Evolutionary conservation across 257 asterid species (phyloP).

Genomic region (Marsdenia floribunda): DNA sequence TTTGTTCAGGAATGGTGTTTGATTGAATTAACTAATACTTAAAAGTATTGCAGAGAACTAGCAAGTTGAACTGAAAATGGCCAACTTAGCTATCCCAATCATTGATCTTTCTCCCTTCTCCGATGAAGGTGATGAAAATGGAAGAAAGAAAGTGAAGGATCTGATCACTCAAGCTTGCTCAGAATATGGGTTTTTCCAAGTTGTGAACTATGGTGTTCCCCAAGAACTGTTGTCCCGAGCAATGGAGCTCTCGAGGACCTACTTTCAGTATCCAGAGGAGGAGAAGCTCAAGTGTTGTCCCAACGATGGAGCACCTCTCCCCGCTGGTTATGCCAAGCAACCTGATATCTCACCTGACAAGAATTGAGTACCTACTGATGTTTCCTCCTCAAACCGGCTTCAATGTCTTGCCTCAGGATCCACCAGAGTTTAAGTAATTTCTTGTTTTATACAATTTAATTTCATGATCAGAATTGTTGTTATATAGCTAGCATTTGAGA

Average conservation of each 20-base stretch:
- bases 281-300: conserved; percentile 36
- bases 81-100: conserved; percentile 32
- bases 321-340: conserved; percentile 48
- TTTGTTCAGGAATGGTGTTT: too few relatives aligned
- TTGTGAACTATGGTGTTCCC: conserved; percentile 46
- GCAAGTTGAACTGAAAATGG: conserved; percentile 7
- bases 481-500: not conserved
- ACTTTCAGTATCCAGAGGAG: conserved; percentile 31
- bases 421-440: conserved; percentile 28
- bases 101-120: conserved; percentile 53
- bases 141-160: conserved; percentile 27
- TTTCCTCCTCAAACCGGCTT: conserved; percentile 32
- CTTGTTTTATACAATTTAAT: not conserved
- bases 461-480: not conserved
- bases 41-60: too few relatives aligned
- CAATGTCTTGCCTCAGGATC: conserved; percentile 28
- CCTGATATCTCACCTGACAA: conserved; percentile 37
- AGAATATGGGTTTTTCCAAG: conserved; percentile 46
- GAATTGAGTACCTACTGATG: conserved; percentile 48
- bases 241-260: conserved; percentile 31
- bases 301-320: conserved; percentile 31
- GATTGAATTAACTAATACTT: too few relatives aligned
- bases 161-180: conserved; percentile 31
- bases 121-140: conserved; percentile 23
- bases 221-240: conserved; percentile 34